A percentile compares a stretch with the other conserved stretches of the same genome.
These are phyloP conservation scores for Clathrus columnatus DNA, from an alignment of 768 basidiomycete species.

Conservation along the genomic window DNA sequence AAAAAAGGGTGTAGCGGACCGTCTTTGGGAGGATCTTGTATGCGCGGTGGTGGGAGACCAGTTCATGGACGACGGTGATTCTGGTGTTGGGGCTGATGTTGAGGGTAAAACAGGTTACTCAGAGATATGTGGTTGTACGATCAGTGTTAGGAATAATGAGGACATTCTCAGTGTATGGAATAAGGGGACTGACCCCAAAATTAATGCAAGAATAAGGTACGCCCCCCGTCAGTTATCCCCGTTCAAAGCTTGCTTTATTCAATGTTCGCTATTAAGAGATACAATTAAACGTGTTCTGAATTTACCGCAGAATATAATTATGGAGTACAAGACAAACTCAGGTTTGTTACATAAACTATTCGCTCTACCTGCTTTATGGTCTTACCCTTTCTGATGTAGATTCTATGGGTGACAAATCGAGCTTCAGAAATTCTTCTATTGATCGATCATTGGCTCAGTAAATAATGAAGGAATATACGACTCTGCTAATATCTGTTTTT, in stretches of 20 bases:
- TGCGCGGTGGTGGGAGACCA: constrained; percentile 85
- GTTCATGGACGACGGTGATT: constrained; percentile 48
- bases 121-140: constrained; percentile 91
- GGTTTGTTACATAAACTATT: constrained; percentile 34
- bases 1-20: constrained; percentile 82
- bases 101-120: constrained; percentile 38
- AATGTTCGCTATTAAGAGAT: constrained; percentile 42
- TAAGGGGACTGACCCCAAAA: constrained; percentile 65
- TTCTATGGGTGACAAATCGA: constrained; percentile 84
- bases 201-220: constrained; percentile 76
- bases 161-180: constrained; percentile 95
- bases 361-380: not conserved
- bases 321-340: constrained; percentile 95
- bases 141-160: constrained; percentile 88
- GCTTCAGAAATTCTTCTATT: constrained; percentile 46
- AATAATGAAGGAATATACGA: not conserved
- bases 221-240: constrained; percentile 21
- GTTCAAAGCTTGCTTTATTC: not conserved
- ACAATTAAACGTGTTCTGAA: constrained; percentile 68
- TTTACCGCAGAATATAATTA: constrained; percentile 66
- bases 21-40: constrained; percentile 85
- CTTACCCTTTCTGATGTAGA: constrained; percentile 34
- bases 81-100: constrained; percentile 19
- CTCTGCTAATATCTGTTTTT: not conserved
- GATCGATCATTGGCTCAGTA: constrained; percentile 1